Evolutionary conservation across 139 green algal species (phyloP).

Genomic region (Chlorella sp.): DNA sequence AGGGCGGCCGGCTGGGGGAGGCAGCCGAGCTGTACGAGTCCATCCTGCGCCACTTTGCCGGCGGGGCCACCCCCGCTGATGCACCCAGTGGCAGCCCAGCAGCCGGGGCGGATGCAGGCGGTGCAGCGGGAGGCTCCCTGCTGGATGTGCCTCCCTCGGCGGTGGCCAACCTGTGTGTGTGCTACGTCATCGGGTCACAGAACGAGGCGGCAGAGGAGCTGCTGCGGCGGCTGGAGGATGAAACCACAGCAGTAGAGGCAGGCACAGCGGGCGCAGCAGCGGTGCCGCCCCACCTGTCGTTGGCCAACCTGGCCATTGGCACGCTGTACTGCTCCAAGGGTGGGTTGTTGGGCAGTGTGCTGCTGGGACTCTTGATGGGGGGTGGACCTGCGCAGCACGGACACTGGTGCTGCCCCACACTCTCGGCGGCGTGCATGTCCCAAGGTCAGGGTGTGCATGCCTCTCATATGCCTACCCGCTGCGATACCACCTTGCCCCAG

Average conservation of each 20-base stretch:
- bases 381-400: too few relatives aligned
- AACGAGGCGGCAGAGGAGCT: constrained; percentile 92
- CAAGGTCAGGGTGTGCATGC: too few relatives aligned
- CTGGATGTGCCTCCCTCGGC: constrained; percentile 83
- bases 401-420: too few relatives aligned
- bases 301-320: constrained; percentile 94
- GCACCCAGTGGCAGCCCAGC: too few relatives aligned
- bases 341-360: background rate
- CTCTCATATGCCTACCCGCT: too few relatives aligned
- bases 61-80: background rate
- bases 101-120: background rate
- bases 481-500: background rate
- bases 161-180: constrained; percentile 93
- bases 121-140: constrained; percentile 46
- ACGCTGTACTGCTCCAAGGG: constrained; percentile 92
- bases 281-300: constrained; percentile 74
- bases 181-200: constrained; percentile 90
- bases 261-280: background rate
- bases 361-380: too few relatives aligned
- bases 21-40: constrained; percentile 45
- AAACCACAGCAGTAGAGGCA: constrained; percentile 27
- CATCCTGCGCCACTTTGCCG: constrained; percentile 34
- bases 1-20: constrained; percentile 35
- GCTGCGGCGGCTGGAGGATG: constrained; percentile 86
- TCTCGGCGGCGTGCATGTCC: too few relatives aligned